These are phyloP conservation scores for Jackrogersella minutella DNA, from an alignment of 495 filamentous ascomycete genomes.

Conservation along the genomic window DNA sequence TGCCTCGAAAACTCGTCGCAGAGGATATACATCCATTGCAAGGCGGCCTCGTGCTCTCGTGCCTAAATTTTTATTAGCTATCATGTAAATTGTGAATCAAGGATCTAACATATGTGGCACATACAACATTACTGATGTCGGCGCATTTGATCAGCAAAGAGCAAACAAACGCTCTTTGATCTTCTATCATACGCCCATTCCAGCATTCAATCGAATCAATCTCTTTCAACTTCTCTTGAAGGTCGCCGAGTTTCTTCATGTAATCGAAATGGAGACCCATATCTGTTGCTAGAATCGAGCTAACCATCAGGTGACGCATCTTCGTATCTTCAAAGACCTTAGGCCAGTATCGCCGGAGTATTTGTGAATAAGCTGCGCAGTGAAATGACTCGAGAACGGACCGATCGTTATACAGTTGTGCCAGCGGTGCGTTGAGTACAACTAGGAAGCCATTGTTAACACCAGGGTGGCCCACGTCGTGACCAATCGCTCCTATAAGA, in stretches of 20 bases:
- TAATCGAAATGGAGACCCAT: conserved; percentile 98
- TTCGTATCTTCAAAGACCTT: conserved; percentile 73
- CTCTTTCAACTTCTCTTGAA: conserved; percentile 77
- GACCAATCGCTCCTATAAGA: conserved; percentile 92
- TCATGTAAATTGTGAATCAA: conserved; percentile 9
- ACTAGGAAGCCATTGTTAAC: conserved; percentile 98
- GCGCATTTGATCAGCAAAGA: conserved; percentile 96
- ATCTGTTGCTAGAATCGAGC: conserved; percentile 92
- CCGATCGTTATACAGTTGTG: conserved; percentile 97
- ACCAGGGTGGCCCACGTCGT: conserved; percentile 96
- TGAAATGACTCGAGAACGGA: conserved; percentile 98
- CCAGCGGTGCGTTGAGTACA: conserved; percentile 89
- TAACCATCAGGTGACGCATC: conserved; percentile 91
- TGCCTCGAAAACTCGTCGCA: conserved; percentile 95
- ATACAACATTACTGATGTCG: conserved; percentile 97
- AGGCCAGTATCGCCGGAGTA: conserved; percentile 92
- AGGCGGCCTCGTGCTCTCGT: conserved; percentile 79
- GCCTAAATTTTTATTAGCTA: conserved; percentile 63
- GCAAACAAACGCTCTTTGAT: conserved; percentile 80
- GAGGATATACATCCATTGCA: conserved; percentile 87
- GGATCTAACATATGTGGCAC: conserved; percentile 38
- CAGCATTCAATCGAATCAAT: conserved; percentile 69
- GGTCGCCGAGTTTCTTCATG: conserved; percentile 79
- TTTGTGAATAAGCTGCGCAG: conserved; percentile 96
- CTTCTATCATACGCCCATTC: conserved; percentile 71